A percentile compares a stretch with the other conserved stretches of the same genome.
Conservation (phyloP, 495 filamentous ascomycete genomes). For the Trichoderma gamsii region DNA sequence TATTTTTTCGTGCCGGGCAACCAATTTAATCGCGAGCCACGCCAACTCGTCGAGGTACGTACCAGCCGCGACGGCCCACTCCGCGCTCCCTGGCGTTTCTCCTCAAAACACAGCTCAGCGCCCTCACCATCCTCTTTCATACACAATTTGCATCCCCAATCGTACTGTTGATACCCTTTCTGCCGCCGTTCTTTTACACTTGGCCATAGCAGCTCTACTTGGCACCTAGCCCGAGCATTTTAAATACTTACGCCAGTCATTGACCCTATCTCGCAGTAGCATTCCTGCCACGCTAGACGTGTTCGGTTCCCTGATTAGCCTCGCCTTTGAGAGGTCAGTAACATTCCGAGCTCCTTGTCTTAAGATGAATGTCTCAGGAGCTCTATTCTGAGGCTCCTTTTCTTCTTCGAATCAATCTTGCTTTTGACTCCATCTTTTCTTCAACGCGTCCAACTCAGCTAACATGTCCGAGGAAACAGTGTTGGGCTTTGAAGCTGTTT, state of each 20-base stretch:
- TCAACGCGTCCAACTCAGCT: not conserved
- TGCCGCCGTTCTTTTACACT: constrained; percentile 5
- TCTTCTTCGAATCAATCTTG: not conserved
- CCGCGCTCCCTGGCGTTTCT: constrained; percentile 12
- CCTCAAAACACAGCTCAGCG: constrained; percentile 12
- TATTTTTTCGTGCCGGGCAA: constrained; percentile 7
- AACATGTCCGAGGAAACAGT: not conserved
- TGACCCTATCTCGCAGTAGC: not conserved
- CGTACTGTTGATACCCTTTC: constrained; percentile 14
- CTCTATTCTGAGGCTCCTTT: not conserved
- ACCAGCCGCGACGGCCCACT: constrained; percentile 10
- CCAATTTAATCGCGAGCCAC: constrained; percentile 5
- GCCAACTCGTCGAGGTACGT: constrained; percentile 7
- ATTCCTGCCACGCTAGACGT: constrained; percentile 5
- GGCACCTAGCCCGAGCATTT: not conserved
- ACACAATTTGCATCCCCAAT: constrained; percentile 11
- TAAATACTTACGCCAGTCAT: not conserved
- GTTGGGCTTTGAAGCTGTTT: not conserved
- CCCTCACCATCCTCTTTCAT: constrained; percentile 15
- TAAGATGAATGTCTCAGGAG: constrained; percentile 10
- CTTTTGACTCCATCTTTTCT: too few species aligned
- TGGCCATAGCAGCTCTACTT: not conserved
- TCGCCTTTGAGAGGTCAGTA: not conserved
- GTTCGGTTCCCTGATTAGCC: not conserved
- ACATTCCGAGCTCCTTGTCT: constrained; percentile 7